Evolutionary conservation across 2,329 filamentous ascomycete species (phyloP), one percentile per base, ranked within the genome.

Genomic region (Dactylellina cionopaga): DNA sequence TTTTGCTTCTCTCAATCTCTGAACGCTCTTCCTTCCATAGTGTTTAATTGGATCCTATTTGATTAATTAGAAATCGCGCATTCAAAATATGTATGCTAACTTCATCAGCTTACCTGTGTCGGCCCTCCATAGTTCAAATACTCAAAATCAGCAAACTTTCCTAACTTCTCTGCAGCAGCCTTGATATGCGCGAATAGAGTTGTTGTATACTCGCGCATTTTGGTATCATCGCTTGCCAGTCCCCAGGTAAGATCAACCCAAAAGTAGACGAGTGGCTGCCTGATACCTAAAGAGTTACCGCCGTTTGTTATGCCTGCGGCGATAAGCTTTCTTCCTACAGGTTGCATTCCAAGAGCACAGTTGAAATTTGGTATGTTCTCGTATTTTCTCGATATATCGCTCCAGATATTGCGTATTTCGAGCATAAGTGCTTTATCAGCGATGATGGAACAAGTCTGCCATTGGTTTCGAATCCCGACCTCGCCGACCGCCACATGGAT

Each of bases 91-190:
- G n/a, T n/a, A n/a, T n/a, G n/a, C n/a, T n/a, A n/a, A n/a, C n/a
- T n/a, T n/a, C n/a, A n/a, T n/a, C n/a, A n/a, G n/a, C n/a, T n/a
- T n/a, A n/a, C n/a, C 77, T 85, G 82, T 17, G 78, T 77, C 33
- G 77, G 76, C n/a, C 29, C 43, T 25, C 43, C 43, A n/a, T 47
- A 47, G 11, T 47, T 47, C 22, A 47, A 47, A n/a, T 47, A 47
- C 22, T 25, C 15, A n/a, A 47, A 47, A 0, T 6, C 29, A 3
- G 43, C 43, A 22, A 27, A 25, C 10, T 77, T 74, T 43, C 75
- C 76, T 2, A 76, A 75, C 9, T 77, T 74, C 39, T 75, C 76
- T 0, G 79, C 78, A 0, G 77, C 73, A 1, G 52, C 43, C 6
- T 79, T 62, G 3, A 80, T 76, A 13, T 74, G 56, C 3, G 66